These are phyloP conservation scores for Fusarium sp. DNA, from an alignment of 2,329 filamentous ascomycete species.

Conservation along the genomic window DNA sequence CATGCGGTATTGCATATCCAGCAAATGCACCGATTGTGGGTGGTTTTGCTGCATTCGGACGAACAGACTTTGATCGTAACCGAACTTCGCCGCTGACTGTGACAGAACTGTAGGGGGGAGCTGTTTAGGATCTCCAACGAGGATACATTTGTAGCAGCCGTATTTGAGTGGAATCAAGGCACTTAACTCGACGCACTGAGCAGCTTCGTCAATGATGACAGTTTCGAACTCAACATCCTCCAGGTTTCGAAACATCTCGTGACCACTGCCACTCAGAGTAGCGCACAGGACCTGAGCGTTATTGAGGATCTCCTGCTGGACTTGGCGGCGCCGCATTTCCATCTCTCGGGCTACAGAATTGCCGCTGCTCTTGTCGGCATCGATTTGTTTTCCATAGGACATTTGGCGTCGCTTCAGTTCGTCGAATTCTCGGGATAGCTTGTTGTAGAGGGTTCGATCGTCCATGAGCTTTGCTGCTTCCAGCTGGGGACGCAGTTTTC, in stretches of 20 bases:
- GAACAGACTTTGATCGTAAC: slow-evolving; percentile 98
- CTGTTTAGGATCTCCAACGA: slow-evolving; percentile 98
- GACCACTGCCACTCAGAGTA: slow-evolving; percentile 92
- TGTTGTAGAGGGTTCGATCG: slow-evolving; percentile 58
- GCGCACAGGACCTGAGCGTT: slow-evolving; percentile 93
- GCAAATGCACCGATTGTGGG: slow-evolving; percentile 85
- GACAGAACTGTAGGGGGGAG: slow-evolving; percentile 95
- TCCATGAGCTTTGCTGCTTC: slow-evolving; percentile 70
- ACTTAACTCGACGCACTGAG: slow-evolving; percentile 96
- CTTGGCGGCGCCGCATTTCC: slow-evolving; percentile 82
- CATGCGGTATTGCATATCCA: slow-evolving; percentile 99
- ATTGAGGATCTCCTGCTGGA: slow-evolving; percentile 92
- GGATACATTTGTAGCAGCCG: slow-evolving; percentile 93
- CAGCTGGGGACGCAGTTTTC: slow-evolving; percentile 74
- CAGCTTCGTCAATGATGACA: slow-evolving; percentile 97
- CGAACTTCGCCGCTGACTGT: slow-evolving; percentile 88
- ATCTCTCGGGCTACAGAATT: slow-evolving; percentile 83
- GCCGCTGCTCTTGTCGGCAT: slow-evolving; percentile 85
- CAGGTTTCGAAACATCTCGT: slow-evolving; percentile 95
- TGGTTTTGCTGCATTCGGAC: slow-evolving; percentile 97
- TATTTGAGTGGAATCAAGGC: slow-evolving; percentile 98
- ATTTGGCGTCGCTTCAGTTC: slow-evolving; percentile 79
- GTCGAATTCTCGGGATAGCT: slow-evolving; percentile 80
- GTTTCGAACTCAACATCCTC: slow-evolving; percentile 98
- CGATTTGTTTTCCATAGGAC: slow-evolving; percentile 81